Conservation (phyloP, 306 rosid genomes). For the Cucurbita maxima region DNA sequence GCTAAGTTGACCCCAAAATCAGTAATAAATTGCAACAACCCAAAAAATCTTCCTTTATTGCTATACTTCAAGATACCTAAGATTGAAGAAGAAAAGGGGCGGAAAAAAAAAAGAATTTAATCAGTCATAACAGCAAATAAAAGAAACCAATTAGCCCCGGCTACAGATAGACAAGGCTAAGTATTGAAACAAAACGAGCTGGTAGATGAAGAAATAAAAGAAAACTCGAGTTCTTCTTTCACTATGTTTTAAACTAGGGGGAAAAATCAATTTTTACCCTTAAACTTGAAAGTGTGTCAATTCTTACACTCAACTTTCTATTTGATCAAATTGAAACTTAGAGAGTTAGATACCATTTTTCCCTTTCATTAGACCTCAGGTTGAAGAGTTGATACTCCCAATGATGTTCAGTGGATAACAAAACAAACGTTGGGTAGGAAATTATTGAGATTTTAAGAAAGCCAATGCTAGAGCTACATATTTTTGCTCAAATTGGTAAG, state of each 20-base stretch:
- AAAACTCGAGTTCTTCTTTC: neutral
- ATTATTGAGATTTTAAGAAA: no score
- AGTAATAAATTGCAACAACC: conserved; percentile 1
- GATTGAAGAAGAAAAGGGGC: neutral
- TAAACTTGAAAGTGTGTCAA: neutral
- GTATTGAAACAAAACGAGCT: neutral
- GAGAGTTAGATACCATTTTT: no score
- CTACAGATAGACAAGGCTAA: neutral
- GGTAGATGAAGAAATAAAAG: neutral
- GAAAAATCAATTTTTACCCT: neutral
- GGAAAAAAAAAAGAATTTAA: neutral
- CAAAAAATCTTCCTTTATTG: neutral
- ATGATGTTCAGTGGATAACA: no score
- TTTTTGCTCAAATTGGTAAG: no score
- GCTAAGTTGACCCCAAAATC: conserved; percentile 3
- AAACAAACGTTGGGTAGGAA: no score
- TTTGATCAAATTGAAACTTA: neutral
- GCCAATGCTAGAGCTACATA: no score
- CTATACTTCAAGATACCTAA: conserved; percentile 3
- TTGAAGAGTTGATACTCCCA: no score
- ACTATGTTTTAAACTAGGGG: neutral
- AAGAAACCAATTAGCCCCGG: neutral
- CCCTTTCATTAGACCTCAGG: no score
- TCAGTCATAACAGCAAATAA: neutral
- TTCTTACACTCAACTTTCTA: neutral